Percentiles rank a stretch among this genome's conserved stretches.
Evolutionary conservation across 2,329 filamentous ascomycete genomes (phyloP).

Genomic region (Phoma sp.): DNA sequence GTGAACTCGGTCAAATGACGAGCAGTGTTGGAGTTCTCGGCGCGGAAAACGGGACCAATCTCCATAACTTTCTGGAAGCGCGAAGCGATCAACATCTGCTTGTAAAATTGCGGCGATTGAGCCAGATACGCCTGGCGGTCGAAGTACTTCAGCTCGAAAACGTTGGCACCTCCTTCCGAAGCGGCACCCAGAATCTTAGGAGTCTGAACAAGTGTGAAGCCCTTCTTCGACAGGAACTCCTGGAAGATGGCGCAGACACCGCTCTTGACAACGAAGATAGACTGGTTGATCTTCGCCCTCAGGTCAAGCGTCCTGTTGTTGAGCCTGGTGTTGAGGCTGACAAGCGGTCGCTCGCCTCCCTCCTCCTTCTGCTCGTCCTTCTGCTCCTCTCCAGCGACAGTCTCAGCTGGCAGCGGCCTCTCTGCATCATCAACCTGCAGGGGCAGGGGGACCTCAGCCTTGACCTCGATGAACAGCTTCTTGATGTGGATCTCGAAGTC

Average conservation of each 20-base stretch:
- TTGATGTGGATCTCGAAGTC: slow-evolving; percentile 86
- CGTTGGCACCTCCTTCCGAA: slow-evolving; percentile 90
- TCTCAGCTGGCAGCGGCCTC: slow-evolving; percentile 56
- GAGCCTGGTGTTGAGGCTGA: slow-evolving; percentile 82
- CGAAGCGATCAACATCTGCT: slow-evolving; percentile 84
- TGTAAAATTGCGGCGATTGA: slow-evolving; percentile 85
- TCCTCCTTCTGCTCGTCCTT: slow-evolving; percentile 60
- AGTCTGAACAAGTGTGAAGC: slow-evolving; percentile 86
- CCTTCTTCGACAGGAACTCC: slow-evolving; percentile 77
- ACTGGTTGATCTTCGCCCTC: slow-evolving; percentile 87
- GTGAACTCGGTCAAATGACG: slow-evolving; percentile 90
- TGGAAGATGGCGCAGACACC: slow-evolving; percentile 75
- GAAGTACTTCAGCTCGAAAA: slow-evolving; percentile 92
- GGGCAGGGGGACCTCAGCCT: slow-evolving; percentile 66
- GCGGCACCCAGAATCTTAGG: slow-evolving; percentile 89
- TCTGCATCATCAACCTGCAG: slow-evolving; percentile 65
- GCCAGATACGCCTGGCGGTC: slow-evolving; percentile 81
- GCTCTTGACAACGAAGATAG: slow-evolving; percentile 76
- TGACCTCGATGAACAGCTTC: slow-evolving; percentile 80
- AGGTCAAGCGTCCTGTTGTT: slow-evolving; percentile 95
- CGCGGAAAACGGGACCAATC: slow-evolving; percentile 81
- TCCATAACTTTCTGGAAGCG: slow-evolving; percentile 80
- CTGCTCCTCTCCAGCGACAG: slow-evolving; percentile 57
- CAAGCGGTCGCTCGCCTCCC: slow-evolving; percentile 69
- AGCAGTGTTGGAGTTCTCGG: slow-evolving; percentile 86